Conservation (phyloP, 2,329 filamentous ascomycete species). For the Cordyceps javanica region DNA sequence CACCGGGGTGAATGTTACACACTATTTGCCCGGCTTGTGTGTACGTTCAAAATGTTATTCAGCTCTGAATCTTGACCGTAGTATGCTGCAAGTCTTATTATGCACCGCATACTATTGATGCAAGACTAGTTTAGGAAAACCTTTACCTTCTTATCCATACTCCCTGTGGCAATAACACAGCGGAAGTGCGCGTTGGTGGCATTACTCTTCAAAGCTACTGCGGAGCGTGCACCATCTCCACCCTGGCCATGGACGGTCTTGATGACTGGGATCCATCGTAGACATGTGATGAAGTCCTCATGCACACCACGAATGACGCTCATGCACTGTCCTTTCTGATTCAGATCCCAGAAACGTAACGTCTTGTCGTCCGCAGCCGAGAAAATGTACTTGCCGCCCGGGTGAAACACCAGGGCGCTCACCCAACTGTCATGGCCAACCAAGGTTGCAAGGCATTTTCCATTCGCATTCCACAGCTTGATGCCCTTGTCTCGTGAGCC, state of each 20-base stretch:
- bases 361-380: constrained; percentile 87
- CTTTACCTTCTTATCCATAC: constrained; percentile 72
- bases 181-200: constrained; percentile 53
- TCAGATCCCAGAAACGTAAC: constrained; percentile 86
- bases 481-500: constrained; percentile 88
- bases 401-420: constrained; percentile 78
- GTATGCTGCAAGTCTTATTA: no score
- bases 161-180: constrained; percentile 78
- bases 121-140: constrained; percentile 30
- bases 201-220: constrained; percentile 35
- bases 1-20: no score
- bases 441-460: constrained; percentile 77
- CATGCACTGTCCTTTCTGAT: constrained; percentile 83
- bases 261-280: constrained; percentile 74
- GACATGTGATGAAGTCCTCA: constrained; percentile 76
- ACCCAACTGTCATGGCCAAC: constrained; percentile 94
- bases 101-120: no score
- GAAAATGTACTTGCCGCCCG: constrained; percentile 83
- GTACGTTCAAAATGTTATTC: no score
- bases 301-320: constrained; percentile 73
- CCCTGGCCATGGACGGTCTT: neutral
- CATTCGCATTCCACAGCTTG: constrained; percentile 78
- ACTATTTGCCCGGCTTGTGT: no score
- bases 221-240: constrained; percentile 29
- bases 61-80: no score